Conservation (phyloP, 306 rosid species). For the Cucumis cinereus region DNA sequence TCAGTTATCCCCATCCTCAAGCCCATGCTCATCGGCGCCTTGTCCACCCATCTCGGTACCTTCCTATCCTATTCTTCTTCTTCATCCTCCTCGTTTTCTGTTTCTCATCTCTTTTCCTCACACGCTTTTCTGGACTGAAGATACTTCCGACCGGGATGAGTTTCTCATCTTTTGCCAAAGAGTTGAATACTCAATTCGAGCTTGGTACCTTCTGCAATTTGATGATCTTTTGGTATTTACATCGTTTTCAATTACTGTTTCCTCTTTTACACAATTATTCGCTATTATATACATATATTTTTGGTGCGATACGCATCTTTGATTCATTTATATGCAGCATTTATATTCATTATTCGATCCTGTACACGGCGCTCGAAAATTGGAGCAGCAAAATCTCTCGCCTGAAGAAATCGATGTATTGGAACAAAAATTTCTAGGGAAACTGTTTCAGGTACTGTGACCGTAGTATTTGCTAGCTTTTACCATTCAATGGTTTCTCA, state of each 20-base stretch:
- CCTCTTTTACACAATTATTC: background rate
- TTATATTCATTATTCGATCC: constrained; percentile 84
- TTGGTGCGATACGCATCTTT: background rate
- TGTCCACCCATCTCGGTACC: constrained; percentile 68
- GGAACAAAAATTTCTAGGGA: constrained; percentile 68
- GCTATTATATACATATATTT: background rate
- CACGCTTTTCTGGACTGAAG: constrained; percentile 26
- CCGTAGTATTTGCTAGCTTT: background rate
- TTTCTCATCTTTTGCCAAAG: constrained; percentile 80
- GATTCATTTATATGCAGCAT: constrained; percentile 34
- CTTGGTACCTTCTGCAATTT: constrained; percentile 89
- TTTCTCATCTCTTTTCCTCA: background rate
- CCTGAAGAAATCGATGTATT: constrained; percentile 52
- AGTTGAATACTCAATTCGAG: constrained; percentile 81
- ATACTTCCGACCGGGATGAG: constrained; percentile 56
- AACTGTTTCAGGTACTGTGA: constrained; percentile 61
- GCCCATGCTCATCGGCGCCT: constrained; percentile 51
- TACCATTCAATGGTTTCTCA: background rate
- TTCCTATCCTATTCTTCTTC: background rate
- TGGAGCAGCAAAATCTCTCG: constrained; percentile 51
- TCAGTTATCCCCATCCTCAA: constrained; percentile 73
- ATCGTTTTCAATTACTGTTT: background rate
- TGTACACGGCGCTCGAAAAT: constrained; percentile 52
- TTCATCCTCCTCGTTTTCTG: background rate
- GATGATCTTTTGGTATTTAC: constrained; percentile 78